These are phyloP conservation scores for Handroanthus guayacan DNA, from an alignment of 257 asterid species.

Conservation along the genomic window DNA sequence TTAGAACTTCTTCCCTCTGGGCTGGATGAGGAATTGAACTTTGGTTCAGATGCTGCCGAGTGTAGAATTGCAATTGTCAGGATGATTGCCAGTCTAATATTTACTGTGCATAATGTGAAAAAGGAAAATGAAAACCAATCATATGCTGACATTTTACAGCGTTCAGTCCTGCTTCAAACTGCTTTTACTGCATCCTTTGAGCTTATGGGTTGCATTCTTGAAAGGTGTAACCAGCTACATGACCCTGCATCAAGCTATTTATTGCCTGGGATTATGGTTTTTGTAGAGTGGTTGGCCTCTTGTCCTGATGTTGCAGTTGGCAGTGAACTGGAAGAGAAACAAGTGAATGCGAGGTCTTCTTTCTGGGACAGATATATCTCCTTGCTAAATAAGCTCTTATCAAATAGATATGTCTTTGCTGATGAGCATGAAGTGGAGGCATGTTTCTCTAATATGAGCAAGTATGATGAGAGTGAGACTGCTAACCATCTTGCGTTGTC, in stretches of 20 bases:
- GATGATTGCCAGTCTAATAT: constrained; percentile 72
- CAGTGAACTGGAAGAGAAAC: constrained; percentile 70
- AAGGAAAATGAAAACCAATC: constrained; percentile 72
- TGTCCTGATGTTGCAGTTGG: constrained; percentile 71
- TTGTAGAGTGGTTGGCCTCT: constrained; percentile 86
- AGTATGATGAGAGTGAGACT: constrained; percentile 73
- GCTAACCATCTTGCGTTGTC: constrained; percentile 73
- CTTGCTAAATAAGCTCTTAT: constrained; percentile 68
- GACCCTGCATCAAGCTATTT: constrained; percentile 74
- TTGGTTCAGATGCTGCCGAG: constrained; percentile 68
- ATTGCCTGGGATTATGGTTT: constrained; percentile 83
- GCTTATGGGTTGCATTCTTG: constrained; percentile 72
- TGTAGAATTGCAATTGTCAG: constrained; percentile 67
- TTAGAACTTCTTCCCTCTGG: constrained; percentile 74
- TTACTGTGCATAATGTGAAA: constrained; percentile 73
- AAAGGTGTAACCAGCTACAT: constrained; percentile 61
- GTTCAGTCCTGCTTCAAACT: constrained; percentile 81
- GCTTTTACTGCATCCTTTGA: constrained; percentile 74
- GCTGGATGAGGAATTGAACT: constrained; percentile 59
- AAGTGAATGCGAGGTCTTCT: constrained; percentile 58
- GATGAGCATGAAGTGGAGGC: constrained; percentile 58
- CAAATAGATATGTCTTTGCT: constrained; percentile 51
- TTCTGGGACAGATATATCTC: constrained; percentile 74
- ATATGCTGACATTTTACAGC: constrained; percentile 80
- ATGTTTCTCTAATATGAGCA: constrained; percentile 75